These are phyloP conservation scores for Venturia pyrina DNA, from an alignment of 2,329 filamentous ascomycete genomes.

Conservation along the genomic window DNA sequence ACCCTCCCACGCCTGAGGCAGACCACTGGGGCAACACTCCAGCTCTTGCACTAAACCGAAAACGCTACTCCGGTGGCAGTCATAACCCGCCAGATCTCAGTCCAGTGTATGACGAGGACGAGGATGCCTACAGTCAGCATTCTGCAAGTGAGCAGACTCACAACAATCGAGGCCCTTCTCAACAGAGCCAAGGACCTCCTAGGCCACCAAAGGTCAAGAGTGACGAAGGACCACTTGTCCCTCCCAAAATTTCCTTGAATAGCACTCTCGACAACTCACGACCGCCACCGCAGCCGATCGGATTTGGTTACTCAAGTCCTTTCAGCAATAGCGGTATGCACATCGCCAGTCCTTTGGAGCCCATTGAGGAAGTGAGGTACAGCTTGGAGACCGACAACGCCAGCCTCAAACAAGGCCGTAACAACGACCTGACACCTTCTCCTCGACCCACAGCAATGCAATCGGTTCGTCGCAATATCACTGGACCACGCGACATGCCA, in stretches of 20 bases:
- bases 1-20: constrained; percentile 12
- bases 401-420: constrained; percentile 1
- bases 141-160: constrained; percentile 27
- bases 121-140: constrained; percentile 27
- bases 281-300: constrained; percentile 19
- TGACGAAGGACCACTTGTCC: constrained; percentile 49
- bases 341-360: constrained; percentile 30
- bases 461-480: constrained; percentile 10
- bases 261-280: constrained; percentile 25
- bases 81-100: constrained; percentile 25
- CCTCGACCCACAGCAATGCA: constrained; percentile 12
- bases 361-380: constrained; percentile 42
- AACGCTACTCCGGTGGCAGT: constrained; percentile 26
- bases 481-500: constrained; percentile 13
- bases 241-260: constrained; percentile 27
- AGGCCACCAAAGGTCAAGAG: constrained; percentile 46
- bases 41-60: constrained; percentile 26
- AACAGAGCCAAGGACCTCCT: constrained; percentile 24
- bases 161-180: constrained; percentile 17
- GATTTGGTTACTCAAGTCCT: constrained; percentile 18
- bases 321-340: constrained; percentile 9
- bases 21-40: constrained; percentile 40
- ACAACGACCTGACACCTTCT: constrained; percentile 11
- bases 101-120: constrained; percentile 26
- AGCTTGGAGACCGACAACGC: constrained; percentile 35